Evolutionary conservation across 768 basidiomycete species (phyloP), one percentile per base, ranked within the genome.

Genomic region (Tricholoma furcatifolium): DNA sequence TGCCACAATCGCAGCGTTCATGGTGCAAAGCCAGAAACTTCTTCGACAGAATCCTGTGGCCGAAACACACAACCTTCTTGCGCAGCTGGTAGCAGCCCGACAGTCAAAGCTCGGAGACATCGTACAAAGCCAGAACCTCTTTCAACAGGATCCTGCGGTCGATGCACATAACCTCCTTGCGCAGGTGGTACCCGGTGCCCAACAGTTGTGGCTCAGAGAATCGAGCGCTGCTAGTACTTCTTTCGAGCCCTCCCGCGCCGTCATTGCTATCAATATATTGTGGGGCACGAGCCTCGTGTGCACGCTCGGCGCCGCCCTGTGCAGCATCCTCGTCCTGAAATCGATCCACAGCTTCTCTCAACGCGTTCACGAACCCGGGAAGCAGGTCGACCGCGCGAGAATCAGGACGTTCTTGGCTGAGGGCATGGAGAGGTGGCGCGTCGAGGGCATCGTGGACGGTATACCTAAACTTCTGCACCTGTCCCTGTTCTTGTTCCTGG

Each of bases 1-100:
- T 21, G 67, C 73, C 4, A 69, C 66, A 2, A 62, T 71, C 7
- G 71, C 70, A 4, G 64, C 73, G 2, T 76, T 75, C 43, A 65
- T 70, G 10, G 62, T 72, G 12, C 66, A 71, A 47, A 69, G 67
- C 11, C 68, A 73, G 49, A 60, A 64, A 32, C 53, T 60, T 24
- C 62, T 76, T 12, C 43, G 61, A 15, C 64, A 64, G 39, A 60
- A 75, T 43, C 60, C 69, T 5, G 46, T 50, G 23, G 63, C 66
- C 7, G 53, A 54, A n/a, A 65, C 64, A 7, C 60, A 61, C 12
- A 58, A 53, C 35, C 62, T 69, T 48, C 58, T 74, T 17, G 44
- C 58, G 0, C 56, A 62, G 20, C 52, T 62, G 10, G 48, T 60
- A 20, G 48, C 57, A 23, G 23, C 23, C 10, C 27, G 7, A 27